These are phyloP conservation scores for Rhizoclosmatium sp. DNA, from an alignment of 192 early-diverging fungal species.

Conservation along the genomic window DNA sequence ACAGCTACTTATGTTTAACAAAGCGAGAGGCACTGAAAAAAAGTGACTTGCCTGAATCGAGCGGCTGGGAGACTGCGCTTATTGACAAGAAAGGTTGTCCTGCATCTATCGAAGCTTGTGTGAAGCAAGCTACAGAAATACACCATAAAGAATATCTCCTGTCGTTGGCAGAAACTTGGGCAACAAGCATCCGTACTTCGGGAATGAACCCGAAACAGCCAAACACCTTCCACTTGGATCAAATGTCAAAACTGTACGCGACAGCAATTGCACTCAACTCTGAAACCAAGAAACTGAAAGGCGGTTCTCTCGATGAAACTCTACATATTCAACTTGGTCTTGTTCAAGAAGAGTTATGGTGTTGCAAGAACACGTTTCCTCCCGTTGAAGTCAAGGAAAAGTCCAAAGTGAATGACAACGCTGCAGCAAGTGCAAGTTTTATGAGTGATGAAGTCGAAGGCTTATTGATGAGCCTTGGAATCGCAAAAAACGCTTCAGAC, in stretches of 20 bases:
- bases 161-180: slow-evolving; percentile 18
- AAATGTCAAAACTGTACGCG: slow-evolving; percentile 34
- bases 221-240: slow-evolving; percentile 12
- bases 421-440: slow-evolving; percentile 47
- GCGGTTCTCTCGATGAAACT: slow-evolving; percentile 32
- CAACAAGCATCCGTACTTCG: slow-evolving; percentile 17
- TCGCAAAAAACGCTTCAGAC: slow-evolving; percentile 48
- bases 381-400: background rate
- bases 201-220: slow-evolving; percentile 32
- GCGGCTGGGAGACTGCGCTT: slow-evolving; percentile 44
- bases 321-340: slow-evolving; percentile 48
- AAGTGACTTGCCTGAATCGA: background rate
- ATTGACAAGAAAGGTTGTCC: slow-evolving; percentile 37
- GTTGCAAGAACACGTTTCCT: slow-evolving; percentile 42
- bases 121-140: slow-evolving; percentile 18
- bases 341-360: slow-evolving; percentile 45
- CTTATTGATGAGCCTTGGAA: slow-evolving; percentile 51
- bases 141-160: slow-evolving; percentile 16
- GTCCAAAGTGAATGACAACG: slow-evolving; percentile 38
- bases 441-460: slow-evolving; percentile 61
- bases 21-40: background rate
- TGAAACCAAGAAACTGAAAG: slow-evolving; percentile 33
- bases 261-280: slow-evolving; percentile 44
- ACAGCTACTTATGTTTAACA: background rate
- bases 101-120: slow-evolving; percentile 16